phyloP scores from a whole-genome alignment of 208 protist species.

The Balamuthia mandrillaris region DNA sequence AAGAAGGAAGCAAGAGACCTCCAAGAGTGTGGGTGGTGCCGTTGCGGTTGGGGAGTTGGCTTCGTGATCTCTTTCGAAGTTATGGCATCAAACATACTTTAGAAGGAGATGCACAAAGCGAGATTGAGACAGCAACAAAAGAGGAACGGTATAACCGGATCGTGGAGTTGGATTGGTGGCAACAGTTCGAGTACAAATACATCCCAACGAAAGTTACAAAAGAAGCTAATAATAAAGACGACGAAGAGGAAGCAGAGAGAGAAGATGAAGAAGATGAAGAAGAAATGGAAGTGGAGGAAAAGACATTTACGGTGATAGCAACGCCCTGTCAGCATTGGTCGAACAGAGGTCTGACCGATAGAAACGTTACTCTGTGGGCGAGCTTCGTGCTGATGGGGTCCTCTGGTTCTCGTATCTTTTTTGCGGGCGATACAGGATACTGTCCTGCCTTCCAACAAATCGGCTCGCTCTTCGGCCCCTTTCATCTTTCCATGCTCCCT shows the following conservation, averaged over 20 bases:
- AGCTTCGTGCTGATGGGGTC: background rate
- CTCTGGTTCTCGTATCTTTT: background rate
- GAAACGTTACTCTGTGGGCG: background rate
- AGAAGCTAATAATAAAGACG: background rate
- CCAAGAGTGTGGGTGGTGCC: background rate
- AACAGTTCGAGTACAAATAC: too few species aligned
- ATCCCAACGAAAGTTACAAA: background rate
- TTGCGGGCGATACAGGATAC: background rate
- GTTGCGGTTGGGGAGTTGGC: background rate
- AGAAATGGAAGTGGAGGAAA: background rate
- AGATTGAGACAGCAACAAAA: too few species aligned
- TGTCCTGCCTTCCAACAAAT: background rate
- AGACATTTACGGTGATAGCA: background rate
- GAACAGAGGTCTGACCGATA: background rate
- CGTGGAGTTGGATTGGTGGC: background rate
- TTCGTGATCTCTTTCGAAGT: too few species aligned
- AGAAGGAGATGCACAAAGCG: too few species aligned
- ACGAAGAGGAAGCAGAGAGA: background rate
- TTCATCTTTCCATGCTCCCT: background rate
- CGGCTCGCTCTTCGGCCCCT: background rate
- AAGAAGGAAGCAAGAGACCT: too few species aligned
- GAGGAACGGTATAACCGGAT: too few species aligned
- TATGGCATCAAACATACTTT: too few species aligned
- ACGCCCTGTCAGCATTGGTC: background rate
- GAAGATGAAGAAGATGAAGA: background rate